Conservation (phyloP, 2,329 filamentous ascomycete genomes). For the Trichoderma semiorbis region DNA sequence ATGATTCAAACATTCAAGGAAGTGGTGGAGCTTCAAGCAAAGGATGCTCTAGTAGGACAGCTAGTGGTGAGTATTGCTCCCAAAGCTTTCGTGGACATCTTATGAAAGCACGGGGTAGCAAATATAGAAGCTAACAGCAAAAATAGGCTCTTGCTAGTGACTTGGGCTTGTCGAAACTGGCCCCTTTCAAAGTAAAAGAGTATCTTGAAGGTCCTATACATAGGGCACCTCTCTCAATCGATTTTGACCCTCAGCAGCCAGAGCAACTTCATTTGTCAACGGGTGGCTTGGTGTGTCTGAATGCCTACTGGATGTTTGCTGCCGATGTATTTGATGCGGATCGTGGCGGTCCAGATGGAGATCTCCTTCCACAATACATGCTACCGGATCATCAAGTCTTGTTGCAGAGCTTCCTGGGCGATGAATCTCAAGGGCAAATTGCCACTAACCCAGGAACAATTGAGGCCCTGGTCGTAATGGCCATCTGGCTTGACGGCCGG, state of each 20-base stretch:
- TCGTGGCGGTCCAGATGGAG: conserved; percentile 49
- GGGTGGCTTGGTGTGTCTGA: conserved; percentile 55
- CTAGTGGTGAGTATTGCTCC: conserved; percentile 51
- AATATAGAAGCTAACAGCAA: neutral
- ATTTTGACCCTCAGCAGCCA: conserved; percentile 45
- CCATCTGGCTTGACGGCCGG: conserved; percentile 55
- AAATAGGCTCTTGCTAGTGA: conserved; percentile 65
- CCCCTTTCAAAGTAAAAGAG: conserved; percentile 45
- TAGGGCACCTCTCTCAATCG: conserved; percentile 44
- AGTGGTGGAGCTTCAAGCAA: conserved; percentile 56
- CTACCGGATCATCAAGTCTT: conserved; percentile 59
- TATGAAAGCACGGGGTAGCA: neutral
- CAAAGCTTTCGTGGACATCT: neutral
- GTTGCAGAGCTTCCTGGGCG: conserved; percentile 51
- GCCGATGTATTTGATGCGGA: conserved; percentile 58
- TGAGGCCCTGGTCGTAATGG: conserved; percentile 58
- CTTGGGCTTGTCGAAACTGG: conserved; percentile 50
- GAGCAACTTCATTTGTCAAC: conserved; percentile 56
- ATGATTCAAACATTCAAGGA: conserved; percentile 62
- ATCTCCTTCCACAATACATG: conserved; percentile 57
- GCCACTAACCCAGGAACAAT: conserved; percentile 50
- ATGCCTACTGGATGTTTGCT: conserved; percentile 62
- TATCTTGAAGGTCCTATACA: conserved; percentile 40
- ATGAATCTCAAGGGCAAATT: conserved; percentile 48
- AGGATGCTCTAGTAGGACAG: conserved; percentile 67